Evolutionary conservation across 129 eudicot genomes (phyloP).

Genomic region (Glebionis coronaria): DNA sequence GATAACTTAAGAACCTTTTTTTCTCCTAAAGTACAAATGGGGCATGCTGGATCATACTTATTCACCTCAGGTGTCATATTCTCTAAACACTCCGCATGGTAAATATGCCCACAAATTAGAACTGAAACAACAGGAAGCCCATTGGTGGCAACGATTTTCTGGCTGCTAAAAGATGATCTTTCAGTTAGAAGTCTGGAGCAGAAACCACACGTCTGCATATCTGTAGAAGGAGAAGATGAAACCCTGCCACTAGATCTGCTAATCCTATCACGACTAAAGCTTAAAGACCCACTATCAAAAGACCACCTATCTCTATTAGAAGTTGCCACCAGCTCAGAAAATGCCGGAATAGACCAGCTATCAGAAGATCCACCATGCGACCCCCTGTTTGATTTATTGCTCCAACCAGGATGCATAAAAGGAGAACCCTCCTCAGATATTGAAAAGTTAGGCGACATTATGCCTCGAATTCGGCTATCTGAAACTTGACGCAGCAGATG

Average conservation of each 20-base stretch:
- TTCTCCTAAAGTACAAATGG: conserved; percentile 90
- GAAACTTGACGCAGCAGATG: conserved; percentile 67
- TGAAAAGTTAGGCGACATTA: conserved; percentile 73
- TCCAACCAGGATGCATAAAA: conserved; percentile 49
- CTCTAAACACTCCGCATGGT: conserved; percentile 94
- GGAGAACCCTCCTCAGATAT: conserved; percentile 73
- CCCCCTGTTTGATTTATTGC: conserved; percentile 60
- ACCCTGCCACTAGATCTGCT: conserved; percentile 48
- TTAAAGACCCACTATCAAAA: conserved; percentile 68
- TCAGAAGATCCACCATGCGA: conserved; percentile 83
- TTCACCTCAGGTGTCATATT: conserved; percentile 71
- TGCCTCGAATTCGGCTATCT: conserved; percentile 61
- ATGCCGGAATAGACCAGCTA: conserved; percentile 46
- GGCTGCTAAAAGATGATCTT: conserved; percentile 71
- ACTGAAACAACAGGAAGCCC: conserved; percentile 79
- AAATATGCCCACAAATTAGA: conserved; percentile 84
- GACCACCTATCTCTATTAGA: conserved; percentile 79
- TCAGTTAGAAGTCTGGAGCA: conserved; percentile 81
- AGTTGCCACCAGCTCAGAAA: too few species aligned
- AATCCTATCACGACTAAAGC: conserved; percentile 52
- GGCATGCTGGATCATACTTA: conserved; percentile 91
- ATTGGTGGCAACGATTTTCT: conserved; percentile 49
- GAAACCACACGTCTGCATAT: conserved; percentile 67
- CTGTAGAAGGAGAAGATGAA: conserved; percentile 50
- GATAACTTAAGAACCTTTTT: conserved; percentile 62